A percentile compares a stretch with the other conserved stretches of the same genome.
phyloP scores from a whole-genome alignment of 129 eudicot species.

The Glebionis coronaria region DNA sequence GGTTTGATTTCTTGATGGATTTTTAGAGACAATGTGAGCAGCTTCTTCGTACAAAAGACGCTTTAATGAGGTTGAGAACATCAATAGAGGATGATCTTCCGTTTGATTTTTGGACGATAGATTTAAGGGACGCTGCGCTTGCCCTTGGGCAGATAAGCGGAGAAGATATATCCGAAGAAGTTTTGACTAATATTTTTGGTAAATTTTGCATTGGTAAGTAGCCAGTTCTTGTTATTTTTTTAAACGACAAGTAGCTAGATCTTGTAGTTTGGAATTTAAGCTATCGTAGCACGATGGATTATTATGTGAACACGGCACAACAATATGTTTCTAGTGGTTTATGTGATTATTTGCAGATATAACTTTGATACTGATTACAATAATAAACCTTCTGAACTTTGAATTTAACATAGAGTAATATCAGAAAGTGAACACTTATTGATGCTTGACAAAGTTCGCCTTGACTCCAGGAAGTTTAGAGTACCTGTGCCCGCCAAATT shows the following conservation, averaged over 20 bases:
- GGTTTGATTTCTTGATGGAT: constrained; percentile 4
- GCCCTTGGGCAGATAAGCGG: constrained; percentile 94
- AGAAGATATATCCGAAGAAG: constrained; percentile 91
- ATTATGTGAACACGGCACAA: no score
- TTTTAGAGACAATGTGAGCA: constrained; percentile 93
- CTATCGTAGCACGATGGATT: no score
- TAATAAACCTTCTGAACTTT: no score
- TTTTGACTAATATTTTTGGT: constrained; percentile 74
- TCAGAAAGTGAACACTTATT: no score
- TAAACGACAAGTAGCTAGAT: not conserved
- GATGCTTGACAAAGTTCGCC: no score
- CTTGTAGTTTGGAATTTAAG: no score
- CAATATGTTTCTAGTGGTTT: no score
- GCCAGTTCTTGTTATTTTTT: not conserved
- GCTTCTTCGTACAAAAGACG: constrained; percentile 88
- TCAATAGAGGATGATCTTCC: constrained; percentile 82
- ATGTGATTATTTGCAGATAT: no score
- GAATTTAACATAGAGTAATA: no score
- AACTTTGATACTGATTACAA: no score
- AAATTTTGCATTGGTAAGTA: constrained; percentile 96
- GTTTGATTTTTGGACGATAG: constrained; percentile 91
- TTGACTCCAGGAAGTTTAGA: no score
- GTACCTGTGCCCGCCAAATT: no score
- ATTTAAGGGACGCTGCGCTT: constrained; percentile 82
- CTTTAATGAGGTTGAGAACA: constrained; percentile 55